Evolutionary conservation across 768 basidiomycete genomes (phyloP).

Genomic region (Mrakia frigida): DNA sequence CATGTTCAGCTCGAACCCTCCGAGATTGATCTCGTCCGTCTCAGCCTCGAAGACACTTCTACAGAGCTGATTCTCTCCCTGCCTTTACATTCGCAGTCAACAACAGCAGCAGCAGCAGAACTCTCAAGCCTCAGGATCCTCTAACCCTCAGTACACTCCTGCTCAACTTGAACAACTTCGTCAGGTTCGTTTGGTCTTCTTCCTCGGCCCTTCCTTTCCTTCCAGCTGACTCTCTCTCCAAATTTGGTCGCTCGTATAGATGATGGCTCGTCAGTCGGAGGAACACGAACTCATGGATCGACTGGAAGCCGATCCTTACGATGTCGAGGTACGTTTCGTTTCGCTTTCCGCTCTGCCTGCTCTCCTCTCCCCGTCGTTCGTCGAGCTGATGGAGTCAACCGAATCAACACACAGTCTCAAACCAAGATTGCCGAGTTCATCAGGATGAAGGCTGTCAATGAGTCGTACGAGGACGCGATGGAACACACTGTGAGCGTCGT

Average conservation of each 20-base stretch:
- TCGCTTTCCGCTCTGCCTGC: not conserved
- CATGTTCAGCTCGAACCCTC: not conserved
- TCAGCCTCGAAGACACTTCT: not conserved
- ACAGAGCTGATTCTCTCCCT: not conserved
- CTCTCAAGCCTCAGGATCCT: not conserved
- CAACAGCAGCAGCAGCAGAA: not conserved
- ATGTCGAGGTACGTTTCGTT: constrained; percentile 57
- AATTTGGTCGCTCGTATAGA: not conserved
- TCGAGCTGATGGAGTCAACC: too few relatives aligned
- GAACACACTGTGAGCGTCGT: constrained; percentile 56
- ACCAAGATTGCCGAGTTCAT: constrained; percentile 89
- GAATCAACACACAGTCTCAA: constrained; percentile 57
- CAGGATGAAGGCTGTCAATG: constrained; percentile 75
- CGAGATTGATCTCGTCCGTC: not conserved
- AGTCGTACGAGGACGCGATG: constrained; percentile 89
- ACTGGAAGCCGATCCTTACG: constrained; percentile 82
- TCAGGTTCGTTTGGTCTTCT: constrained; percentile 2
- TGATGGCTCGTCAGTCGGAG: constrained; percentile 13
- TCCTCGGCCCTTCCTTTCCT: not conserved
- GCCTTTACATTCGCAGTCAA: not conserved
- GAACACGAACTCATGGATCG: constrained; percentile 47
- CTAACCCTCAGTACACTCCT: constrained; percentile 9
- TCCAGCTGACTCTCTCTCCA: not conserved
- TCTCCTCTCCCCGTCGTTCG: not conserved
- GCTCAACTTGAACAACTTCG: constrained; percentile 20